phyloP scores from a whole-genome alignment of 345 rosid genomes.

The Brassica rapa region DNA sequence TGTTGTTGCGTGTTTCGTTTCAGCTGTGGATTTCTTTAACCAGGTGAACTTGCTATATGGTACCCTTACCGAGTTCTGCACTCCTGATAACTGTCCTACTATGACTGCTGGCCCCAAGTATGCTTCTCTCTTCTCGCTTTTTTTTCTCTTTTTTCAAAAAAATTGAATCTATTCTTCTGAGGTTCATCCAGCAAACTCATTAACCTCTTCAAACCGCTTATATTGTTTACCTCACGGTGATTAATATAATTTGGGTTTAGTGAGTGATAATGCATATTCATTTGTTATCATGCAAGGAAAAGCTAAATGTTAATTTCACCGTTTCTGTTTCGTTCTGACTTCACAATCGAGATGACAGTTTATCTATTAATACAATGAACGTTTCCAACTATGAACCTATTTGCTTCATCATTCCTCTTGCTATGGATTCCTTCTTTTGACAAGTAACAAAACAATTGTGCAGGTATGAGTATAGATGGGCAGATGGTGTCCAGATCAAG shows the following conservation, averaged over 20 bases:
- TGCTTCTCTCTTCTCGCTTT: slow-evolving; percentile 27
- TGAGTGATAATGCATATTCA: no score
- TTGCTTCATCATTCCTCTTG: neutral
- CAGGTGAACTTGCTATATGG: slow-evolving; percentile 99
- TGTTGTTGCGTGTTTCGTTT: neutral
- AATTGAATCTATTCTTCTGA: no score
- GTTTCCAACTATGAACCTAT: neutral
- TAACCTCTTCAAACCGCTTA: no score
- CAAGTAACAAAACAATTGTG: neutral
- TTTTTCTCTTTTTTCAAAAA: no score
- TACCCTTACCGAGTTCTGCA: slow-evolving; percentile 98
- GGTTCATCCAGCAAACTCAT: no score
- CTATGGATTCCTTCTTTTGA: slow-evolving; percentile 3
- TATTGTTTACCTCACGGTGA: no score
- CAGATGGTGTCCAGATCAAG: slow-evolving; percentile 98
- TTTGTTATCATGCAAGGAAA: no score
- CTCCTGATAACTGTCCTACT: slow-evolving; percentile 92
- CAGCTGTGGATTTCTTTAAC: slow-evolving; percentile 59
- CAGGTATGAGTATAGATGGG: slow-evolving; percentile 93
- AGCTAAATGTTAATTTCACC: no score
- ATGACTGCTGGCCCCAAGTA: slow-evolving; percentile 99
- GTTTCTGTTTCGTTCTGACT: no score
- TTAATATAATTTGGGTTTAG: no score
- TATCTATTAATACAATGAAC: neutral
- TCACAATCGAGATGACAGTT: no score